Conservation (phyloP, 768 basidiomycete species). For the Lactarius indigo region DNA sequence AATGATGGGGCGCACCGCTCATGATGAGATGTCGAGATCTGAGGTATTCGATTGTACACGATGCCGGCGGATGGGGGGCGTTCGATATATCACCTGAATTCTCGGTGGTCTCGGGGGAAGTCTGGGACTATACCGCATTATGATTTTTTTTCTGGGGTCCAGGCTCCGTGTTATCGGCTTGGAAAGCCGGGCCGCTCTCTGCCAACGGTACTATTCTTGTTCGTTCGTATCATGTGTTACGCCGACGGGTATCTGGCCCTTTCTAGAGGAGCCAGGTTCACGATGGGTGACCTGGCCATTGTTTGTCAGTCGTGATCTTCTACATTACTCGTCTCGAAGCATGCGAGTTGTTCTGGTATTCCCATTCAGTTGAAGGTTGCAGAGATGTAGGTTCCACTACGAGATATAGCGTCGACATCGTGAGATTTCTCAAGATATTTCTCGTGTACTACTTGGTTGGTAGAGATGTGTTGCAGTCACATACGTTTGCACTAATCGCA, state of each 20-base stretch:
- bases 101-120: not conserved
- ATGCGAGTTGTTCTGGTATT: not conserved
- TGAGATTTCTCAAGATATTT: not conserved
- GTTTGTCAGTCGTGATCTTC: not conserved
- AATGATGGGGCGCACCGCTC: conserved; percentile 4
- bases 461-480: not conserved
- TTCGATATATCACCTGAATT: not conserved
- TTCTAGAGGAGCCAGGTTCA: not conserved
- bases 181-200: conserved; percentile 6
- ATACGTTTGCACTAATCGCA: not conserved
- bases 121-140: not conserved
- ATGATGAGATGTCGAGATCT: not conserved
- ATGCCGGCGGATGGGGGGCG: not conserved
- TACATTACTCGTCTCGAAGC: not conserved
- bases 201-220: not conserved
- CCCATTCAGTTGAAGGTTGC: not conserved
- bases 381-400: not conserved
- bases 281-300: not conserved
- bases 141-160: not conserved
- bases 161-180: not conserved
- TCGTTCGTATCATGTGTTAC: not conserved
- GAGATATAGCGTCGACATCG: not conserved
- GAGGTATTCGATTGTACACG: not conserved
- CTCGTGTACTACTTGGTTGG: conserved; percentile 2
- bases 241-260: not conserved